Evolutionary conservation across 2,329 filamentous ascomycete genomes (phyloP), one percentile per base, ranked within the genome.

Genomic region (Epichloe brachyelytri): DNA sequence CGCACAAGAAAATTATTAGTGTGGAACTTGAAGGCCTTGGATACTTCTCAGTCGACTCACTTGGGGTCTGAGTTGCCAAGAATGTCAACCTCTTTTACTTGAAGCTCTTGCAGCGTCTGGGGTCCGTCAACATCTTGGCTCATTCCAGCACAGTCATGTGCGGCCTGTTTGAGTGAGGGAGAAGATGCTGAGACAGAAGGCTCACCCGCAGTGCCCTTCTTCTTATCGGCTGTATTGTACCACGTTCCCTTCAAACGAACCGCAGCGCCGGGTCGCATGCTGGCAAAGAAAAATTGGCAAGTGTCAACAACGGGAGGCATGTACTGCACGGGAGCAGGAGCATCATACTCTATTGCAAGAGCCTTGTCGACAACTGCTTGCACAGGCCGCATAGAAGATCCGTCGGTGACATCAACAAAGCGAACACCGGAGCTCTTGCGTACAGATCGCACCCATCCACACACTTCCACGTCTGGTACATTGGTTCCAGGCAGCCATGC

Each of bases 351-450:
- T 68, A 82, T 75, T 57, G 85, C 82, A 62, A 88, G 75, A 45
- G 78, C 74, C 56, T 86, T 83, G 50, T 80, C 80, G 58, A 95
- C 71, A 45, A 95, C 81, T 44, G 85, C 88, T 70, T 98, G 93
- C 51, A 97, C 67, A 30, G 87, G 75, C 55, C 83, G 74, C 58
- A 87, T 73, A 41, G 86, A 88, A 12, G 89, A 94, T 43, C 93
- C 93, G 72, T 98, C 93, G 11, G 85, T 84, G 49, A 97, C 74
- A 53, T 88, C 80, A 49, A 90, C 84, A 69, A 98, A 97, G 5
- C 85, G 83, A 53, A 85, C 75, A 20, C 78, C 78, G 65, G 96
- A 95, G 73, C 94, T 89, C 65, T 88, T 86, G 55, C 91, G 79
- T 54, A 95, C 83, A 4, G 88, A 91, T 56, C 87, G 80, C 51